A percentile compares a stretch with the other conserved stretches of the same genome.
Conservation (phyloP, 768 basidiomycete species). For the Boletus sp. region DNA sequence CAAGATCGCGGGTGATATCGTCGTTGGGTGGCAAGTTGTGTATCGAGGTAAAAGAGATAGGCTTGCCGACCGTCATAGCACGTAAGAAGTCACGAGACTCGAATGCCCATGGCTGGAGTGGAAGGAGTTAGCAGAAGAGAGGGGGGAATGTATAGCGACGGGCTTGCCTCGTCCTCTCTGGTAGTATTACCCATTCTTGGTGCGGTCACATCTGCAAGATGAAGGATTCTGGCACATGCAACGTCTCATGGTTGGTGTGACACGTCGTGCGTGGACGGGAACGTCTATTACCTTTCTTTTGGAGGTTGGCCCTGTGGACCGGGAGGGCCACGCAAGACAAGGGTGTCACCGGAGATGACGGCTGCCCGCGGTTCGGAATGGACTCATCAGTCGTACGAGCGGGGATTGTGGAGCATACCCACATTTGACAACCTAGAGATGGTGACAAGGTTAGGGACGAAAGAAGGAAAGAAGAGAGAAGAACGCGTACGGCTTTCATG, state of each 20-base stretch:
- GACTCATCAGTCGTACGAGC: constrained; percentile 17
- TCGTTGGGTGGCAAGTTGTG: constrained; percentile 78
- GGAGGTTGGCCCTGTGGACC: constrained; percentile 82
- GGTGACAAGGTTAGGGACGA: neutral
- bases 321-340: constrained; percentile 74
- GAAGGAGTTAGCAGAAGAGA: constrained; percentile 1
- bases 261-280: neutral
- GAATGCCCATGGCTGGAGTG: constrained; percentile 76
- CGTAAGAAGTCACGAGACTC: constrained; percentile 93
- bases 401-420: constrained; percentile 12
- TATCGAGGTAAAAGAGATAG: constrained; percentile 77
- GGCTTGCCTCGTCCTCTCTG: constrained; percentile 81
- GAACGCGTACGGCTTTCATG: constrained; percentile 64
- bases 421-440: constrained; percentile 59
- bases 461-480: neutral
- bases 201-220: constrained; percentile 83
- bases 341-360: constrained; percentile 87
- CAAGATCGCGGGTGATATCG: constrained; percentile 76
- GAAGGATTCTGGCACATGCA: constrained; percentile 59
- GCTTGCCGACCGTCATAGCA: constrained; percentile 81
- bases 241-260: constrained; percentile 9
- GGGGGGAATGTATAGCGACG: neutral
- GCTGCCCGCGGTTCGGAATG: constrained; percentile 42
- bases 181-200: constrained; percentile 81
- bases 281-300: constrained; percentile 70